phyloP scores from a whole-genome alignment of 2,329 filamentous ascomycete species.

The Penicillium aurantiogriseum region DNA sequence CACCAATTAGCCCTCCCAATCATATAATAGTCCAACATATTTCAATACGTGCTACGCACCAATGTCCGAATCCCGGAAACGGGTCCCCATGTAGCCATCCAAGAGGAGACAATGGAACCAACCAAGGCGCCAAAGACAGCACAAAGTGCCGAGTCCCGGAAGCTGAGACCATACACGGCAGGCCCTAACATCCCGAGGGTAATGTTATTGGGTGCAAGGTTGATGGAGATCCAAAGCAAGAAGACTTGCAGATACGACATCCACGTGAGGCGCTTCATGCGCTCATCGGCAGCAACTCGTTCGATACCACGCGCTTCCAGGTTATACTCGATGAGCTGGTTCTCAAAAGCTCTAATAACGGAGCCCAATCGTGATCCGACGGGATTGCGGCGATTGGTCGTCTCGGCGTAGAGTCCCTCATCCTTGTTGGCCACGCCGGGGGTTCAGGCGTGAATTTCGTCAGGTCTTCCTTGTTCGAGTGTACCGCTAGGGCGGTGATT shows the following conservation, averaged over 20 bases:
- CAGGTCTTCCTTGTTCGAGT: constrained; percentile 23
- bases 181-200: constrained; percentile 64
- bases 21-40: neutral
- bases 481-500: constrained; percentile 30
- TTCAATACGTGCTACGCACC: constrained; percentile 35
- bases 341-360: constrained; percentile 39
- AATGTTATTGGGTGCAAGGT: constrained; percentile 63
- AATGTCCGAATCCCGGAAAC: constrained; percentile 62
- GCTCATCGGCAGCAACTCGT: constrained; percentile 55
- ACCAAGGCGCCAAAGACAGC: constrained; percentile 58
- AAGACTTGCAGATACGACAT: constrained; percentile 57
- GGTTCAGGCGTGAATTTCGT: constrained; percentile 13
- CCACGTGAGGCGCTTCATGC: constrained; percentile 51
- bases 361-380: constrained; percentile 30
- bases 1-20: neutral
- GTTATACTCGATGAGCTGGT: constrained; percentile 43
- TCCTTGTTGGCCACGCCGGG: constrained; percentile 17
- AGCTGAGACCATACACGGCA: constrained; percentile 57
- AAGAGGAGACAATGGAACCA: constrained; percentile 56
- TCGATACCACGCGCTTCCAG: constrained; percentile 61
- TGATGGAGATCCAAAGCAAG: constrained; percentile 62
- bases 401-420: constrained; percentile 13
- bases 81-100: constrained; percentile 63
- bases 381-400: constrained; percentile 17
- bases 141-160: constrained; percentile 56